Conservation (phyloP, 768 basidiomycete species). For the Suillus subaureus region DNA sequence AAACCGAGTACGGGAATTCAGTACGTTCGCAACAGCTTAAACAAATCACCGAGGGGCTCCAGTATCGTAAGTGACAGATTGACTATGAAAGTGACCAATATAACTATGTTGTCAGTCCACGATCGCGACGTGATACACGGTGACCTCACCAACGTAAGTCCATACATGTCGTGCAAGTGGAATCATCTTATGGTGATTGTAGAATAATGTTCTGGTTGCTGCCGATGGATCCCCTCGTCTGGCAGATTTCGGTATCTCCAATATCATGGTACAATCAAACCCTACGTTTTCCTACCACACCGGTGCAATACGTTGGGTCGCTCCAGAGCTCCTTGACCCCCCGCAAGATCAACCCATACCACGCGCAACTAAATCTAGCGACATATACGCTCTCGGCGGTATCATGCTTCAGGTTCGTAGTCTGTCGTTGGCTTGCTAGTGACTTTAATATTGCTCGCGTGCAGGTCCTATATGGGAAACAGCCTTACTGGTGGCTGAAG, state of each 20-base stretch:
- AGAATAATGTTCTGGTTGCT: slow-evolving; percentile 15
- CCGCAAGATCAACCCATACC: not conserved
- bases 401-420: slow-evolving; percentile 22
- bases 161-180: not conserved
- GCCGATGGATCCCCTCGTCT: slow-evolving; percentile 10
- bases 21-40: slow-evolving; percentile 29
- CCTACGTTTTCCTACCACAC: slow-evolving; percentile 24
- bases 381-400: slow-evolving; percentile 24
- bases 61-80: slow-evolving; percentile 34
- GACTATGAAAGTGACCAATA: not conserved
- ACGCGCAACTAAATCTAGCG: slow-evolving; percentile 16
- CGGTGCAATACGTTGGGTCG: slow-evolving; percentile 18
- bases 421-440: not conserved
- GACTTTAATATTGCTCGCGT: too few relatives aligned
- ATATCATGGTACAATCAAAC: slow-evolving; percentile 38
- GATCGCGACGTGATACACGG: slow-evolving; percentile 11
- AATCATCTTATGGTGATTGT: not conserved
- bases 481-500: slow-evolving; percentile 27
- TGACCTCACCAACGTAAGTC: slow-evolving; percentile 13
- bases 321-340: slow-evolving; percentile 19
- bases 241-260: slow-evolving; percentile 47
- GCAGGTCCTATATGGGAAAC: slow-evolving; percentile 30
- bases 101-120: slow-evolving; percentile 12
- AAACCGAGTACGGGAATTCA: not conserved
- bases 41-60: slow-evolving; percentile 42